Base-by-base conservation (phyloP, 495 filamentous ascomycete species). In the Ramalina intermedia region DNA sequence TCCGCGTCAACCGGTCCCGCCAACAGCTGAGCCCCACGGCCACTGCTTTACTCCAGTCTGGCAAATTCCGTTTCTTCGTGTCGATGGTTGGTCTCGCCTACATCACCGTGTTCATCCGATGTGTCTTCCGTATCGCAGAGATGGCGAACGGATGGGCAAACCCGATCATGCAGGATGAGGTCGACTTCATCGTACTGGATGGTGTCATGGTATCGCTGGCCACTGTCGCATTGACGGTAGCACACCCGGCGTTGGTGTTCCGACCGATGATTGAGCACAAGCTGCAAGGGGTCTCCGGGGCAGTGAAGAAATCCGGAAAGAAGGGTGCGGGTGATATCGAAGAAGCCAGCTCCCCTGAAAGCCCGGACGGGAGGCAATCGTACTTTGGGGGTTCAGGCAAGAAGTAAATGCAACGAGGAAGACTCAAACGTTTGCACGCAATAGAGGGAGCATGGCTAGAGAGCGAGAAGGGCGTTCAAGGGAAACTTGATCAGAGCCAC, bases 81-180 rank as follows among this genome's bases (percentile, higher is more conserved):
- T 61, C 58, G 16, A 73, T 69, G 1, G 68, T 80, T 37, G 51
- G 67, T 6, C 62, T 73, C 27, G 79, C 81, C 11, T 85, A 76
- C 56, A 23, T 70, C 13, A 75, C 72, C 7, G 76, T 85, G 33
- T 56, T 84, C 56, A 72, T 78, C 33, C 67, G 81, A 51, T 87
- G 81, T 56, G 73, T 84, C 43, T 84, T 36, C 44, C 33, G 44
- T 20, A 77, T 83, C 33, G 75, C 74, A 0, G 78, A 82, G 61
- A 82, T 85, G 79, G 73, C 75, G 9, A 78, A 76, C 4, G 81
- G 81, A 12, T 85, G 80, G 80, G 76, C 76, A 4, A 80, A 76
- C 58, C 56, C 68, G 0, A 69, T 82, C 52, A 84, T 84, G 80
- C 78, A 75, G 55, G 72, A 79, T 49, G 73, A 84, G 64, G 57